A percentile compares a stretch with the other conserved stretches of the same genome.
phyloP scores from a whole-genome alignment of 768 basidiomycete species.

The Lyophyllum decastes region DNA sequence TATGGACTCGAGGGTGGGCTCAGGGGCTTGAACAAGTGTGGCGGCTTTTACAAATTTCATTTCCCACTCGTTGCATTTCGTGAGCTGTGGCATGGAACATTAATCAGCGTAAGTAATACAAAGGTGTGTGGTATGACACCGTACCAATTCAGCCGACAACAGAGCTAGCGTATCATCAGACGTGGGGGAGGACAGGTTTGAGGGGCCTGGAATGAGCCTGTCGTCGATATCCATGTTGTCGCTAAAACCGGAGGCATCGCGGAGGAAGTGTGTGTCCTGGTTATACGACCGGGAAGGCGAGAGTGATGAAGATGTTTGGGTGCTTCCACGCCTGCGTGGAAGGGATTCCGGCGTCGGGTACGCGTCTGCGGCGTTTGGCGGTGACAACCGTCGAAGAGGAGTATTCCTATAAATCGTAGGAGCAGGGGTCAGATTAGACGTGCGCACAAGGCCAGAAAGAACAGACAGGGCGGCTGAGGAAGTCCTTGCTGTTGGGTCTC shows the following conservation, averaged over 20 bases:
- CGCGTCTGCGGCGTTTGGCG: not conserved
- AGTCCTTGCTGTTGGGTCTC: no score
- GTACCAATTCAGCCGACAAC: not conserved
- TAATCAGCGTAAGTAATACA: not conserved
- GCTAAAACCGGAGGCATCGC: not conserved
- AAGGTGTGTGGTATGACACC: not conserved
- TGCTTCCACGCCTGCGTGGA: slow-evolving; percentile 1
- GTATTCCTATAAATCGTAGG: not conserved
- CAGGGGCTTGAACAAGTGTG: not conserved
- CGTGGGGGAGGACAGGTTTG: not conserved
- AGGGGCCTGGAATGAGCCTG: not conserved
- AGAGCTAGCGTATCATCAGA: not conserved
- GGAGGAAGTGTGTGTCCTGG: not conserved
- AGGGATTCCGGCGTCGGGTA: slow-evolving; percentile 9
- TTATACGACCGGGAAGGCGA: slow-evolving; percentile 1
- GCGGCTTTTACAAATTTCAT: not conserved
- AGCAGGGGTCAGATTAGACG: not conserved
- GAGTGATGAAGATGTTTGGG: not conserved
- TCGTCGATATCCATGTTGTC: slow-evolving; percentile 10
- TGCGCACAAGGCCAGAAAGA: not conserved
- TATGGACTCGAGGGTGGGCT: not conserved
- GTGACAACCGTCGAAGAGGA: not conserved
- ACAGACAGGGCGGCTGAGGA: not conserved
- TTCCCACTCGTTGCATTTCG: not conserved
- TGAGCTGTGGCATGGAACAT: not conserved